phyloP scores from a whole-genome alignment of 2,329 filamentous ascomycete genomes.

The Pyrenophora teres region DNA sequence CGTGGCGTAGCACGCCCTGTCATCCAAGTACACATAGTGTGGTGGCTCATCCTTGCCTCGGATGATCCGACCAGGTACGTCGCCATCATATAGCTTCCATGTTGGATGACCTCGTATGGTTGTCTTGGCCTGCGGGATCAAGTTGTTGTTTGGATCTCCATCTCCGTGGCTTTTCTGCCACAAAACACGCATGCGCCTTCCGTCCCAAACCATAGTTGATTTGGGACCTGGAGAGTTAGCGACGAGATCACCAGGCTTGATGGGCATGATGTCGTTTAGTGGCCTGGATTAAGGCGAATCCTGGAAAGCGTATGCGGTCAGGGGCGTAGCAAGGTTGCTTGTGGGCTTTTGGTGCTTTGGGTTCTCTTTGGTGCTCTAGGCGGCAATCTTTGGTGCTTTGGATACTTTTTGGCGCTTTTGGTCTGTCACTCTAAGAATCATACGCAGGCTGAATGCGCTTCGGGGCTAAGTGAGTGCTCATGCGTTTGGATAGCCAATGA shows the following conservation, averaged over 20 bases:
- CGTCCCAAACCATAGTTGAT: constrained; percentile 31
- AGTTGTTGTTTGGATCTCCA: constrained; percentile 31
- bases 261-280: background rate
- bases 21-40: constrained; percentile 49
- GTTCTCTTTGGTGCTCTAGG: too few relatives aligned
- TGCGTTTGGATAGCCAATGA: too few relatives aligned
- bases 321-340: too few relatives aligned
- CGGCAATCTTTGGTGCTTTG: too few relatives aligned
- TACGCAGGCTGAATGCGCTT: too few relatives aligned
- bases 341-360: too few relatives aligned
- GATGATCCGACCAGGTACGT: constrained; percentile 31
- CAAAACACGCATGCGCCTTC: constrained; percentile 40
- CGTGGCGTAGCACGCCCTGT: constrained; percentile 44
- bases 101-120: constrained; percentile 37
- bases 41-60: constrained; percentile 40
- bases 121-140: constrained; percentile 18
- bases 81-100: constrained; percentile 48
- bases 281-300: too few relatives aligned
- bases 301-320: too few relatives aligned
- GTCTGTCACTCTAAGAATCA: too few relatives aligned
- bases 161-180: constrained; percentile 49
- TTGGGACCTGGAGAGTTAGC: constrained; percentile 9
- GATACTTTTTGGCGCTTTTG: too few relatives aligned
- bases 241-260: constrained; percentile 3
- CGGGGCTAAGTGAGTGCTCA: too few relatives aligned